phyloP scores from a whole-genome alignment of 192 early-diverging fungal genomes.

The Coemansia aciculifera region DNA sequence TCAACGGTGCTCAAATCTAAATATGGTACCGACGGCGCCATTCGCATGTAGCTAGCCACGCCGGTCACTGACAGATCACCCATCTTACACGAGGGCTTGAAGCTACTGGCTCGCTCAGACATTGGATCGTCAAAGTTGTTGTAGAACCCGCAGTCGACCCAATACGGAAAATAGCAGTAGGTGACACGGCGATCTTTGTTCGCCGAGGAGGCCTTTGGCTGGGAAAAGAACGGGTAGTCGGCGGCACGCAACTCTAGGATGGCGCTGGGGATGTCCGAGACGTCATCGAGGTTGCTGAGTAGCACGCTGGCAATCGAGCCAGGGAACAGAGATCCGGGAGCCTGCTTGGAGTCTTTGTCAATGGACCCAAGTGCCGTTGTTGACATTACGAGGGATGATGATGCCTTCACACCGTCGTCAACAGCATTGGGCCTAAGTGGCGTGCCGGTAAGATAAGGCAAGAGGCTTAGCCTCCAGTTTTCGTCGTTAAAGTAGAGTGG shows the following conservation, averaged over 20 bases:
- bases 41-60: slow-evolving; percentile 33
- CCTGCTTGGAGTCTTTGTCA: neutral
- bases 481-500: slow-evolving; percentile 54
- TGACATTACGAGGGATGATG: neutral
- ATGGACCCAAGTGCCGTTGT: neutral
- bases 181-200: slow-evolving; percentile 34
- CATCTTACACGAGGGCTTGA: slow-evolving; percentile 40
- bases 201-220: neutral
- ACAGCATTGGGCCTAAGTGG: neutral
- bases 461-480: slow-evolving; percentile 28
- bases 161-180: slow-evolving; percentile 72
- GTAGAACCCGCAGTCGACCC: slow-evolving; percentile 93
- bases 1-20: slow-evolving; percentile 26
- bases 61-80: slow-evolving; percentile 35
- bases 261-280: slow-evolving; percentile 21
- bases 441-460: slow-evolving; percentile 22
- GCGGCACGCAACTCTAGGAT: slow-evolving; percentile 22
- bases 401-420: neutral
- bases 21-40: slow-evolving; percentile 24
- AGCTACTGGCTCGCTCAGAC: slow-evolving; percentile 14
- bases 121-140: slow-evolving; percentile 39
- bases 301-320: slow-evolving; percentile 4
- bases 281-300: neutral
- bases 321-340: neutral
- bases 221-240: slow-evolving; percentile 31